phyloP scores from a whole-genome alignment of 768 basidiomycete genomes.

The Kwoniella sp. region DNA sequence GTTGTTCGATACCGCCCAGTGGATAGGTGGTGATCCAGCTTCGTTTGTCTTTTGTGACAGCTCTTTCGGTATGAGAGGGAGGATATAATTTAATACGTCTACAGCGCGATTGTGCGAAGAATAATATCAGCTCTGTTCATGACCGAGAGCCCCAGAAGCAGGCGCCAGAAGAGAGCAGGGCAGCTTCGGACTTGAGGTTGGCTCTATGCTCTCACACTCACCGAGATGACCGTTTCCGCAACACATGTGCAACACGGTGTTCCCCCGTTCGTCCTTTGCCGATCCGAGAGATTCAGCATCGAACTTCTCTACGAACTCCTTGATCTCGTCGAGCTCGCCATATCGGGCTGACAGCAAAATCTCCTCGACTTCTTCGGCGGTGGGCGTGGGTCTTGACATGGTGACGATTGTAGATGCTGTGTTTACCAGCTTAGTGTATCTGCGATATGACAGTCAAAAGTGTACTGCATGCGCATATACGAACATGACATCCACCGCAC shows the following conservation, averaged over 20 bases:
- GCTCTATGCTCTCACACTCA: constrained; percentile 58
- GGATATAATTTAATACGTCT: constrained; percentile 77
- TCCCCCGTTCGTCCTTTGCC: constrained; percentile 74
- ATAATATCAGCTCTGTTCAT: too few species aligned
- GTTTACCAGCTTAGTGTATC: not conserved
- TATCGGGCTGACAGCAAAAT: constrained; percentile 81
- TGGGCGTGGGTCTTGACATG: constrained; percentile 38
- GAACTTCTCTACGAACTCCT: constrained; percentile 66
- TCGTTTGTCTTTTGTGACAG: constrained; percentile 68
- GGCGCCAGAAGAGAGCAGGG: not conserved
- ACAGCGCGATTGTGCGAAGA: constrained; percentile 20
- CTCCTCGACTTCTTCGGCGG: constrained; percentile 62
- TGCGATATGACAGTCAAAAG: constrained; percentile 2
- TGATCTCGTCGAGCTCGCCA: constrained; percentile 79
- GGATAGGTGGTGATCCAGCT: constrained; percentile 78
- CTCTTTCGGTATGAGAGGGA: constrained; percentile 64
- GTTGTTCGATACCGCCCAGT: constrained; percentile 86
- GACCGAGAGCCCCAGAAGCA: not conserved
- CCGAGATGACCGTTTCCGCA: constrained; percentile 87
- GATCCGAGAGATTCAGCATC: constrained; percentile 59
- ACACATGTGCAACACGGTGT: constrained; percentile 81
- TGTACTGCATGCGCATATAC: too few species aligned
- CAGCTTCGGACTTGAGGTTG: too few species aligned
- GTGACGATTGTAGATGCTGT: too few species aligned
- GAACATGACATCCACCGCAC: too few species aligned